Evolutionary conservation across 2,329 filamentous ascomycete genomes (phyloP), one percentile per base, ranked within the genome.

Genomic region (Periglandula ipomoeae): DNA sequence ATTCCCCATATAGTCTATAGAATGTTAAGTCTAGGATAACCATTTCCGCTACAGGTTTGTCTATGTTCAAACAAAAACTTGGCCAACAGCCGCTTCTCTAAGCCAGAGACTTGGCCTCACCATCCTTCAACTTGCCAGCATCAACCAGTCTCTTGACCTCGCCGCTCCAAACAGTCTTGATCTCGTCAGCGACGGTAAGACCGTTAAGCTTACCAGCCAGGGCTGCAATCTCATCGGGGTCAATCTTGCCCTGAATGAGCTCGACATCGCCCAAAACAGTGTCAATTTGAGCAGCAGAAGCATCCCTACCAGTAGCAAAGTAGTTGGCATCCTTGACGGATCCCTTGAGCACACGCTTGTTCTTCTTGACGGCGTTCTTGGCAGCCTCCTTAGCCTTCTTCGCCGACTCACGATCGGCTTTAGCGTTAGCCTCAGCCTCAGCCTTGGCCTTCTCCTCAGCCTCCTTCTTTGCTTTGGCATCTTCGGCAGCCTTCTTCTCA

Each of bases 291-390:
- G 80, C 72, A 13, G 87, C 75, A n/a, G 85, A 78, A 23, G 84
- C 73, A 52, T 90, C 85, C 48, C 83, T 85, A 48, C 82, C 82
- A 19, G 73, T 73, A 50, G 75, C 77, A 68, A 98, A 96, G 82
- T 98, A 98, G 78, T 96, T 96, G 61, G 87, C 90, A 58, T 98
- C 93, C 79, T 98, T 98, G 70, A 91, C 87, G 56, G 87, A 89
- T 53, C 82, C 84, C 70, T 94, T 89, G 60, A 98, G 83, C 43
- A 97, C 86, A 76, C 93, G 89, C 81, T 96, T 96, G 81, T 98
- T 98, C 87, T 98, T 98, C 86, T 98, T 98, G 61, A 93, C 86
- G 13, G 93, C 93, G 64, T 89, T 96, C 83, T 98, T 98, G 50
- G 93, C 93, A 2, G 91, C 91, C 71, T 98, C 93, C 77, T 97